phyloP scores from a whole-genome alignment of 345 rosid genomes.

The Capsella bursapastoris region DNA sequence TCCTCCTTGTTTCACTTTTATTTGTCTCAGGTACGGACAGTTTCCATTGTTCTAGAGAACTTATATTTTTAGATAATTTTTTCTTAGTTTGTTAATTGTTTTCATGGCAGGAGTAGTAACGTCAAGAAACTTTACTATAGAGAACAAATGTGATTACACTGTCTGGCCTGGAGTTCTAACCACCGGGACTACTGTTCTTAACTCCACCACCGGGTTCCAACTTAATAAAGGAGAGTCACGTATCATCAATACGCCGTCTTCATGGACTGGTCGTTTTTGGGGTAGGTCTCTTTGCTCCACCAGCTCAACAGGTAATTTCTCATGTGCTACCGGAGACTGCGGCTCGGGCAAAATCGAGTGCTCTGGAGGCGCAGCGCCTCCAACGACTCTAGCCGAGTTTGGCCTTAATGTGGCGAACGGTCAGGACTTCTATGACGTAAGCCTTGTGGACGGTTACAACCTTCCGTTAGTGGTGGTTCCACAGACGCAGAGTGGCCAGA shows the following conservation, averaged over 20 bases:
- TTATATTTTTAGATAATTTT: not conserved
- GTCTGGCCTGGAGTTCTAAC: conserved; percentile 59
- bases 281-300: conserved; percentile 54
- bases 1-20: not conserved
- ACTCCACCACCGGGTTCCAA: conserved; percentile 57
- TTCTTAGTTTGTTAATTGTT: not conserved
- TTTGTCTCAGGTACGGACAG: not conserved
- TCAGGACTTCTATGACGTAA: conserved; percentile 52
- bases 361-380: conserved; percentile 47
- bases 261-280: conserved; percentile 62
- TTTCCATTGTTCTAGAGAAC: not conserved
- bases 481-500: not conserved
- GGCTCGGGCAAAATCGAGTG: conserved; percentile 54
- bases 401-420: conserved; percentile 28
- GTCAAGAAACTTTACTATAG: conserved; percentile 3
- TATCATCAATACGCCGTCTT: conserved; percentile 21
- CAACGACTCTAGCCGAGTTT: conserved; percentile 56
- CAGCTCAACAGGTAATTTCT: conserved; percentile 16
- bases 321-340: conserved; percentile 50
- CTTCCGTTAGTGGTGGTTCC: conserved; percentile 28
- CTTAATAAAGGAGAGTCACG: conserved; percentile 44
- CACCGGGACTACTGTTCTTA: conserved; percentile 3
- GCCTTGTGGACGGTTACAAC: conserved; percentile 39
- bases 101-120: not conserved
- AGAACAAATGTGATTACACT: conserved; percentile 53